phyloP scores from a whole-genome alignment of 106 monocot genomes.

The Allium sativum region DNA sequence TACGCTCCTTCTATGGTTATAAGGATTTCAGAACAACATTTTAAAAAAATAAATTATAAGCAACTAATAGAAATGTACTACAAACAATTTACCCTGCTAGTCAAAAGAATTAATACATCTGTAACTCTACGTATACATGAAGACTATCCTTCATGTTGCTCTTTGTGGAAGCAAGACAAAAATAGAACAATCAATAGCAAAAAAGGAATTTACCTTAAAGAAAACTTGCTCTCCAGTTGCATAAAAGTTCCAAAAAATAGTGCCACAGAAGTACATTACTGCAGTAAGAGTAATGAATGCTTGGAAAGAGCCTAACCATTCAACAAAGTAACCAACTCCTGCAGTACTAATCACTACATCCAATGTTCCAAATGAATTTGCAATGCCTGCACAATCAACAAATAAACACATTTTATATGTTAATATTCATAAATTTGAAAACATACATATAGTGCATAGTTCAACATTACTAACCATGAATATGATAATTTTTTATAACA shows the following conservation, averaged over 20 bases:
- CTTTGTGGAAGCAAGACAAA: too few species aligned
- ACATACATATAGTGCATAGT: neutral
- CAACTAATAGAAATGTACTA: too few species aligned
- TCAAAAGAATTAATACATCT: too few species aligned
- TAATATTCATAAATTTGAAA: too few species aligned
- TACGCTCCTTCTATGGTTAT: too few species aligned
- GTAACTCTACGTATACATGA: too few species aligned
- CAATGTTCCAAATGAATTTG: constrained; percentile 63
- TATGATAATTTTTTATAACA: too few species aligned
- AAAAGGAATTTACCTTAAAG: constrained; percentile 1
- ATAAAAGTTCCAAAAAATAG: constrained; percentile 63
- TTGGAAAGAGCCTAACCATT: constrained; percentile 90
- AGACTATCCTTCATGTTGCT: too few species aligned
- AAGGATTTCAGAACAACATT: too few species aligned
- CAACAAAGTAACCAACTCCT: constrained; percentile 76
- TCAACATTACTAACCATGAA: neutral
- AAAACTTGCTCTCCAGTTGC: constrained; percentile 82
- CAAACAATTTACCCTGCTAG: too few species aligned
- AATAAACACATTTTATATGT: neutral
- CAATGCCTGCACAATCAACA: constrained; percentile 31
- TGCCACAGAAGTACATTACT: constrained; percentile 47
- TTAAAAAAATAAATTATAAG: too few species aligned
- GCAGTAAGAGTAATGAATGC: constrained; percentile 84
- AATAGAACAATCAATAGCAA: too few species aligned
- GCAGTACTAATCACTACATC: constrained; percentile 85